Conservation (phyloP, 345 rosid genomes). For the Eutrema heterophyllum region DNA sequence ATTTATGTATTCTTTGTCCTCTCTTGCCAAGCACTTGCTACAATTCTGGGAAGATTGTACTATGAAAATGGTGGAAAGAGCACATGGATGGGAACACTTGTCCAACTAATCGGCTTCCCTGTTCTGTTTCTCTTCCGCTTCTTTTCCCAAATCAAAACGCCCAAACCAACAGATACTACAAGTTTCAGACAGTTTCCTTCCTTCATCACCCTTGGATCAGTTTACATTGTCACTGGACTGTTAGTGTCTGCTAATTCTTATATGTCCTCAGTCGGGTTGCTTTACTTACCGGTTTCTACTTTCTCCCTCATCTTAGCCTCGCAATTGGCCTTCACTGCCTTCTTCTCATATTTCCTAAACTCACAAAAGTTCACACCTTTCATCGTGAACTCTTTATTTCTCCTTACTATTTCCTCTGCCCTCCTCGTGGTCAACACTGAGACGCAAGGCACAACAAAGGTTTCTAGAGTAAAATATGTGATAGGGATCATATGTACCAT, state of each 20-base stretch:
- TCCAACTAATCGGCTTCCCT: conserved; percentile 47
- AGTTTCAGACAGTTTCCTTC: not conserved
- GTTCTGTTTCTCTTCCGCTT: conserved; percentile 43
- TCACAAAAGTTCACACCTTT: conserved; percentile 44
- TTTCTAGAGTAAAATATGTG: conserved; percentile 20
- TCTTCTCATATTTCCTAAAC: conserved; percentile 49
- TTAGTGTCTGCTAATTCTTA: conserved; percentile 30
- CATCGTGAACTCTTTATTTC: conserved; percentile 37
- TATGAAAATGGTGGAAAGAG: conserved; percentile 46
- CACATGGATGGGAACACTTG: conserved; percentile 46
- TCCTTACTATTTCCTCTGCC: conserved; percentile 47
- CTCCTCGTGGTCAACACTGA: conserved; percentile 35
- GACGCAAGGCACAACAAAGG: not conserved
- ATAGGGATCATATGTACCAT: conserved; percentile 49
- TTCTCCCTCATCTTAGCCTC: conserved; percentile 41
- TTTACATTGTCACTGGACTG: conserved; percentile 39
- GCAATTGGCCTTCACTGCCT: conserved; percentile 49
- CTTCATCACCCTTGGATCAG: conserved; percentile 8
- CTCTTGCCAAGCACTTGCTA: conserved; percentile 36
- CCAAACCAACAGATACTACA: not conserved
- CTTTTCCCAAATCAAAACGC: conserved; percentile 14
- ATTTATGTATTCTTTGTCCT: conserved; percentile 35
- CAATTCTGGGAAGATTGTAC: conserved; percentile 44
- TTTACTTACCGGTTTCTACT: conserved; percentile 50
- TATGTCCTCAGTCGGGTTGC: conserved; percentile 43